Evolutionary conservation across 2,329 filamentous ascomycete genomes (phyloP).

Genomic region (Cladophialophora immunda): DNA sequence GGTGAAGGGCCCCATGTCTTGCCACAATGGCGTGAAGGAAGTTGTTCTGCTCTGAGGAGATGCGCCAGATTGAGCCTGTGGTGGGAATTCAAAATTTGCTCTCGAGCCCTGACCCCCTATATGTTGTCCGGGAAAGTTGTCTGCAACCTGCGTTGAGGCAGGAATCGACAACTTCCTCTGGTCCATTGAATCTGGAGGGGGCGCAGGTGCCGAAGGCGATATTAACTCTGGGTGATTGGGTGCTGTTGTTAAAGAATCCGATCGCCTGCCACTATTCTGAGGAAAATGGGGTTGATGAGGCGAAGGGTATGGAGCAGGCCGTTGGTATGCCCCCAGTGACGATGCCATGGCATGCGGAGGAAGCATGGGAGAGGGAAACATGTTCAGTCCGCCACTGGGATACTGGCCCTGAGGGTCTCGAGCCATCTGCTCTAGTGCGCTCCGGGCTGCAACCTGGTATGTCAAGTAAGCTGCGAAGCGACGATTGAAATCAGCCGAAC

Average conservation of each 20-base stretch:
- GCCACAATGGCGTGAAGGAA: conserved; percentile 35
- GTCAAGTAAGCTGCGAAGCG: conserved; percentile 67
- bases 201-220: conserved; percentile 49
- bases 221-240: conserved; percentile 17
- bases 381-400: conserved; percentile 46
- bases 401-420: conserved; percentile 51
- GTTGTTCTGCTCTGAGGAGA: conserved; percentile 22
- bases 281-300: conserved; percentile 42
- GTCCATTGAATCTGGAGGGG: conserved; percentile 37
- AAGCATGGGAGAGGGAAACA: conserved; percentile 45
- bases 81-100: conserved; percentile 36
- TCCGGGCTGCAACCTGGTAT: conserved; percentile 65
- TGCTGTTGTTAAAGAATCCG: conserved; percentile 36
- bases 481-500: conserved; percentile 68
- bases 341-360: conserved; percentile 35
- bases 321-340: conserved; percentile 43
- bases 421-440: conserved; percentile 57
- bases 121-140: conserved; percentile 21
- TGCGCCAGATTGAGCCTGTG: conserved; percentile 43
- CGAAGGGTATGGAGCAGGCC: conserved; percentile 55
- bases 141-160: conserved; percentile 38
- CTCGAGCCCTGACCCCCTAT: conserved; percentile 29
- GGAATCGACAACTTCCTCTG: conserved; percentile 57
- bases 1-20: conserved; percentile 55
- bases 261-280: conserved; percentile 28